These are phyloP conservation scores for Ceratobasidium theobromae DNA, from an alignment of 1,284 basidiomycete species.

Conservation along the genomic window DNA sequence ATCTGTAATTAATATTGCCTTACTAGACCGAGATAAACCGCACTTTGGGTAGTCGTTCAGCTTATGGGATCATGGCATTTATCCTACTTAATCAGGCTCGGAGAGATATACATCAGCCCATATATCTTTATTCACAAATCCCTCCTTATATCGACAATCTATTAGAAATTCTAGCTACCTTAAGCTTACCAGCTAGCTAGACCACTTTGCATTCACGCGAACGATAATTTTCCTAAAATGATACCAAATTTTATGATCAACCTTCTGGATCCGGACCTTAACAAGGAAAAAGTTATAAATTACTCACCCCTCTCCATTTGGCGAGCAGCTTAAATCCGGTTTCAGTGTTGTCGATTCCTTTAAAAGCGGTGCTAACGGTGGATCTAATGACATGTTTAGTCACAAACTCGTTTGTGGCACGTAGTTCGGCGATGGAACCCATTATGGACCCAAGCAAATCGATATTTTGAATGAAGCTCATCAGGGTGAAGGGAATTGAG, in stretches of 20 bases:
- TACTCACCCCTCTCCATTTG: conserved; percentile 49
- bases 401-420: conserved; percentile 72
- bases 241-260: too few relatives aligned
- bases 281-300: too few relatives aligned
- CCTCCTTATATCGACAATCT: too few relatives aligned
- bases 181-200: too few relatives aligned
- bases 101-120: too few relatives aligned
- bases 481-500: conserved; percentile 72
- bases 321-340: conserved; percentile 66
- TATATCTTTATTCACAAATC: too few relatives aligned
- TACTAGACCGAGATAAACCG: too few relatives aligned
- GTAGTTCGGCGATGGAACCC: conserved; percentile 78
- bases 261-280: too few relatives aligned
- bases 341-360: conserved; percentile 67
- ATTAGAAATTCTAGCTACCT: too few relatives aligned
- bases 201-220: conserved; percentile 41
- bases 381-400: conserved; percentile 68
- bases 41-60: neutral
- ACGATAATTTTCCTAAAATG: conserved; percentile 80
- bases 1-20: too few relatives aligned
- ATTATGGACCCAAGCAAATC: conserved; percentile 77
- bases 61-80: too few relatives aligned
- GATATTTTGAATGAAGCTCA: conserved; percentile 75
- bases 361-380: conserved; percentile 69
- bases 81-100: too few relatives aligned